These are phyloP conservation scores for Penicillium sp. DNA, from an alignment of 2,329 filamentous ascomycete genomes.

Conservation along the genomic window DNA sequence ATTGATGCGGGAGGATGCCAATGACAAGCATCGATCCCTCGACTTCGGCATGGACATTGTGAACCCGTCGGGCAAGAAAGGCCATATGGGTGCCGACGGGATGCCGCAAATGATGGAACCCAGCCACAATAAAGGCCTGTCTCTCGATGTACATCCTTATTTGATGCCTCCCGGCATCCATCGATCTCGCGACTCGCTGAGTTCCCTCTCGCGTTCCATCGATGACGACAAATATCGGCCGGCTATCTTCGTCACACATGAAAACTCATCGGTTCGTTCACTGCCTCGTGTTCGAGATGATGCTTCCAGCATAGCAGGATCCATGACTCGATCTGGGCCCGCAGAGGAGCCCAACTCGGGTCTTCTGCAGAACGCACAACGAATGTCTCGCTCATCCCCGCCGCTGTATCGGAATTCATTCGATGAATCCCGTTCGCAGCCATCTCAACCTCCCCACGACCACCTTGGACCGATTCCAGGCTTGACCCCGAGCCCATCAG, in stretches of 20 bases:
- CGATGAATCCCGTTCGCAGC: constrained; percentile 10
- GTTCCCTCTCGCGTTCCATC: constrained; percentile 73
- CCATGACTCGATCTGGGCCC: constrained; percentile 40
- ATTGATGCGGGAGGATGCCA: constrained; percentile 67
- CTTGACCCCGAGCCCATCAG: constrained; percentile 7
- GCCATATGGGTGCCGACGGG: constrained; percentile 32
- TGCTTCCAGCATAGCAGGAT: constrained; percentile 50
- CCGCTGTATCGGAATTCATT: constrained; percentile 24
- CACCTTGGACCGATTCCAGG: constrained; percentile 12
- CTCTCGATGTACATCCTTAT: constrained; percentile 71
- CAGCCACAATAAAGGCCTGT: constrained; percentile 48
- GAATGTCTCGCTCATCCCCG: constrained; percentile 53
- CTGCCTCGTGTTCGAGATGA: constrained; percentile 40
- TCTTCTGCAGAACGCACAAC: constrained; percentile 52
- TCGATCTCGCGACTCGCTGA: constrained; percentile 75
- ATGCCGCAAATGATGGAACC: constrained; percentile 38
- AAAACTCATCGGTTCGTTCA: constrained; percentile 37
- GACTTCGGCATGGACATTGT: constrained; percentile 76
- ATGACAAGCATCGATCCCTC: constrained; percentile 82
- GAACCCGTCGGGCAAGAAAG: constrained; percentile 38
- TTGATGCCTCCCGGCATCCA: constrained; percentile 80
- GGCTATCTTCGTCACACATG: constrained; percentile 52
- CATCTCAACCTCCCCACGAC: constrained; percentile 11
- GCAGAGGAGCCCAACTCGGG: constrained; percentile 47
- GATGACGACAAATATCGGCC: constrained; percentile 80